Percentiles rank a stretch among this genome's conserved stretches.
phyloP scores from a whole-genome alignment of 2,329 filamentous ascomycete genomes.

The Sarocladium brachiariae region DNA sequence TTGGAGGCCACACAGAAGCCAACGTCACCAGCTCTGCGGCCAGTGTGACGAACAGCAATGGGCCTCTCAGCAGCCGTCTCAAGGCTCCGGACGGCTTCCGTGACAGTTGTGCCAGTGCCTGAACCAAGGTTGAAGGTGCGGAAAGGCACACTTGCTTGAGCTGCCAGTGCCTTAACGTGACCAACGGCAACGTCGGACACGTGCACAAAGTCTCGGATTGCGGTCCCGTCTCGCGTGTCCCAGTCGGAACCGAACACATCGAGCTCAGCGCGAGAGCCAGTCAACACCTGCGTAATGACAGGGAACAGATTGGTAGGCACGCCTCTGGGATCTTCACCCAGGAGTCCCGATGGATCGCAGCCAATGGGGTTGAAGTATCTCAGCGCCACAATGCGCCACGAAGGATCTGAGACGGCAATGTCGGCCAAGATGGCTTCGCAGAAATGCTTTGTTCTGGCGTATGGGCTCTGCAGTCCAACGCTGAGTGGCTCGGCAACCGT shows the following conservation, averaged over 20 bases:
- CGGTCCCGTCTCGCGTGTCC: conserved; percentile 58
- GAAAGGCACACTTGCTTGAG: conserved; percentile 24
- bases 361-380: conserved; percentile 65
- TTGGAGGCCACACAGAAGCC: conserved; percentile 36
- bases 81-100: conserved; percentile 34
- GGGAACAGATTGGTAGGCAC: conserved; percentile 59
- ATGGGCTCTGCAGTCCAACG: conserved; percentile 55
- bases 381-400: conserved; percentile 56
- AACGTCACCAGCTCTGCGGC: conserved; percentile 35
- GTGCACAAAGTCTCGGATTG: conserved; percentile 62
- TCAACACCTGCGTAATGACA: conserved; percentile 55
- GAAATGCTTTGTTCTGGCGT: conserved; percentile 62
- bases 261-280: conserved; percentile 44
- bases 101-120: conserved; percentile 37
- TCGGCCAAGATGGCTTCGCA: conserved; percentile 60
- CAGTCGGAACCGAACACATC: conserved; percentile 59
- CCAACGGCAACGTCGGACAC: conserved; percentile 58
- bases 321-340: conserved; percentile 57
- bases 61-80: conserved; percentile 26
- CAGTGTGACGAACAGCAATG: conserved; percentile 31
- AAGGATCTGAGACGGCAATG: conserved; percentile 50
- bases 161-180: conserved; percentile 52
- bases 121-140: conserved; percentile 40
- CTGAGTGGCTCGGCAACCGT: conserved; percentile 27
- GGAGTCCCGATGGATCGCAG: conserved; percentile 55